Evolutionary conservation across 441 rosid species (phyloP), one percentile per base, ranked within the genome.

Genomic region (Syzygium syzygioides): DNA sequence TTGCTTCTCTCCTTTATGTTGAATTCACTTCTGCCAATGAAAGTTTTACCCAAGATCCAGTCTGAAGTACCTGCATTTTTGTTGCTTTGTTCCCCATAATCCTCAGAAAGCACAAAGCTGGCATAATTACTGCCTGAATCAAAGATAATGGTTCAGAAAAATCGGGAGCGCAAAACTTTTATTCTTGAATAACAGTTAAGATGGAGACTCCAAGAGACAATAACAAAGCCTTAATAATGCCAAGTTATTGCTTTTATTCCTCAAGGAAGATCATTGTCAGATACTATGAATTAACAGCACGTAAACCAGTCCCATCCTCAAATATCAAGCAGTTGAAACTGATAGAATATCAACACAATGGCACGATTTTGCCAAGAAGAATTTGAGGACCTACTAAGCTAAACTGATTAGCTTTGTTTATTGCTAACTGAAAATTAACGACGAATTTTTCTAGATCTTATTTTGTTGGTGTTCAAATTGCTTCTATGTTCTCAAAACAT

Each of bases 111-210:
- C 97, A 97, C 76, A 96, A 85, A 23, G 98, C 90, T 55, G 98
- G 99, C 92, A 96, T 91, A 88, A 97, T 89, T 79, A 94, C 92
- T 53, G 99, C 96, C 99, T 97, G 94, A 71, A 86, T 76, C 89
- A 62, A 56, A 68, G 50, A 26, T 76, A 89, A 19, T 7, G 45
- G 41, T 19, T 28, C 62, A 26, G 50, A 55, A 85, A 55, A 55
- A 55, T 55, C 26, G 2, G 5, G 66, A 55, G 87, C 41, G 23
- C 26, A 71, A 5, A 26, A 76, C n/a, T 37, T 41, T 52, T 3
- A 3, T 76, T 76, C 80, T 19, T 23, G 5, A 41, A 41, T 6
- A 76, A 41, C 83, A 4, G 83, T 28, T 23, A 17, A 76, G 83
- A 37, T 71, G 83, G 52, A 37, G 52, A 37, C 12, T 76, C 66